A percentile compares a stretch with the other conserved stretches of the same genome.
Evolutionary conservation across 2,329 filamentous ascomycete genomes (phyloP).

Genomic region (Septoria petroselini): DNA sequence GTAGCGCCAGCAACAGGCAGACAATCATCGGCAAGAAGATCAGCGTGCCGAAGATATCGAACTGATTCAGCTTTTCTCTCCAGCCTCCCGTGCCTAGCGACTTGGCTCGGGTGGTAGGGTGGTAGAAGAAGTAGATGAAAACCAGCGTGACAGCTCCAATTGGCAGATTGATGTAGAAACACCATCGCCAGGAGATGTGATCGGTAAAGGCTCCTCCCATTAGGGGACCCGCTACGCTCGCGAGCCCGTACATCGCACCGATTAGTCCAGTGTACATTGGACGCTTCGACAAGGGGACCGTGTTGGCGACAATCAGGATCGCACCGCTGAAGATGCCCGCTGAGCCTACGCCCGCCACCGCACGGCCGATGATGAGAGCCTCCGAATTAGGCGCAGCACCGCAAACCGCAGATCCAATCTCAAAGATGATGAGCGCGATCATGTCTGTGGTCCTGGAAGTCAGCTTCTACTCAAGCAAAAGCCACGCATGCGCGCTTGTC

Average conservation of each 20-base stretch:
- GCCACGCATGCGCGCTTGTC: too few species aligned
- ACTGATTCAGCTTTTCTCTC: conserved; percentile 43
- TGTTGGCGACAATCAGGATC: conserved; percentile 47
- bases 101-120: conserved; percentile 34
- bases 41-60: conserved; percentile 47
- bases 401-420: conserved; percentile 53
- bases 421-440: conserved; percentile 48
- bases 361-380: conserved; percentile 52
- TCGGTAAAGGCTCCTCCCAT: conserved; percentile 40
- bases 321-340: conserved; percentile 53
- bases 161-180: conserved; percentile 51
- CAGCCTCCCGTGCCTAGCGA: conserved; percentile 35
- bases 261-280: conserved; percentile 51
- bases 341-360: conserved; percentile 50
- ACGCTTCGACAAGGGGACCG: conserved; percentile 46
- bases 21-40: conserved; percentile 51
- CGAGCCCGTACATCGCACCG: conserved; percentile 51
- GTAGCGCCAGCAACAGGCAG: conserved; percentile 50
- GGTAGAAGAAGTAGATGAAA: conserved; percentile 39
- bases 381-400: conserved; percentile 50
- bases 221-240: conserved; percentile 49
- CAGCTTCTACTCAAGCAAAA: too few species aligned
- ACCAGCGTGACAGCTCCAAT: conserved; percentile 46
- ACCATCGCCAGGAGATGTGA: conserved; percentile 33
- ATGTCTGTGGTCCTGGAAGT: too few species aligned